Percentiles rank a stretch among this genome's conserved stretches.
phyloP scores from a whole-genome alignment of 768 basidiomycete species.

The Suillus subluteus region DNA sequence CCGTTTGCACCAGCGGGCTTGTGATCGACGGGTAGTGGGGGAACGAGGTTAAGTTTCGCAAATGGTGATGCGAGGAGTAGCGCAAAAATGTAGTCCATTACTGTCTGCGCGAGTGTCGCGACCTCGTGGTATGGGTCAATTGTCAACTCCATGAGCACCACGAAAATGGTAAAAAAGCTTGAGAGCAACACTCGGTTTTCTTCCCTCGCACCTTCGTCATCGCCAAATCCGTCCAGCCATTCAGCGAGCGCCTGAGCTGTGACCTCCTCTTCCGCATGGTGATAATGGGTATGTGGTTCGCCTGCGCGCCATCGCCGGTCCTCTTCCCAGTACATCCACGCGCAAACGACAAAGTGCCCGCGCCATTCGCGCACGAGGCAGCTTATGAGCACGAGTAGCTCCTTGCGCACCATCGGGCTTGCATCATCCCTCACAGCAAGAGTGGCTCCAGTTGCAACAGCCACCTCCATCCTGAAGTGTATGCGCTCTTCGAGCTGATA shows the following conservation, averaged over 20 bases:
- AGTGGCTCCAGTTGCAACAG: slow-evolving; percentile 86
- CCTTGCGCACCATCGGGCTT: slow-evolving; percentile 95
- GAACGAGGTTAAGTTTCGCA: slow-evolving; percentile 61
- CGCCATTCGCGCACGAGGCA: slow-evolving; percentile 96
- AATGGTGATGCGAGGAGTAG: slow-evolving; percentile 90
- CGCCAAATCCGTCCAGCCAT: slow-evolving; percentile 75
- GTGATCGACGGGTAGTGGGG: slow-evolving; percentile 46
- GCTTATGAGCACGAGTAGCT: slow-evolving; percentile 87
- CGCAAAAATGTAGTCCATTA: slow-evolving; percentile 91
- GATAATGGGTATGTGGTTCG: slow-evolving; percentile 35
- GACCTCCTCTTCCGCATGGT: slow-evolving; percentile 63
- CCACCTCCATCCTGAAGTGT: slow-evolving; percentile 89
- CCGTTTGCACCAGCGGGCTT: slow-evolving; percentile 34
- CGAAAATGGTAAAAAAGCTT: slow-evolving; percentile 94
- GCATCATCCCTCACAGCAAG: slow-evolving; percentile 92
- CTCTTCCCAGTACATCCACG: slow-evolving; percentile 96
- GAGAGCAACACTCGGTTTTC: slow-evolving; percentile 85
- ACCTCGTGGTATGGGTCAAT: slow-evolving; percentile 94
- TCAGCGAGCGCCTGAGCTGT: slow-evolving; percentile 72
- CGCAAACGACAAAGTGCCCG: slow-evolving; percentile 94
- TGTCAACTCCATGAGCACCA: slow-evolving; percentile 85
- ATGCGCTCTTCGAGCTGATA: slow-evolving; percentile 75
- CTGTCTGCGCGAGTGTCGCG: slow-evolving; percentile 85
- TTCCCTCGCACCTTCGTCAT: slow-evolving; percentile 66
- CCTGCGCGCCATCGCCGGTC: slow-evolving; percentile 64